Percentiles rank a stretch among this genome's conserved stretches.
phyloP scores from a whole-genome alignment of 306 rosid genomes.

The Quillaja saponaria region DNA sequence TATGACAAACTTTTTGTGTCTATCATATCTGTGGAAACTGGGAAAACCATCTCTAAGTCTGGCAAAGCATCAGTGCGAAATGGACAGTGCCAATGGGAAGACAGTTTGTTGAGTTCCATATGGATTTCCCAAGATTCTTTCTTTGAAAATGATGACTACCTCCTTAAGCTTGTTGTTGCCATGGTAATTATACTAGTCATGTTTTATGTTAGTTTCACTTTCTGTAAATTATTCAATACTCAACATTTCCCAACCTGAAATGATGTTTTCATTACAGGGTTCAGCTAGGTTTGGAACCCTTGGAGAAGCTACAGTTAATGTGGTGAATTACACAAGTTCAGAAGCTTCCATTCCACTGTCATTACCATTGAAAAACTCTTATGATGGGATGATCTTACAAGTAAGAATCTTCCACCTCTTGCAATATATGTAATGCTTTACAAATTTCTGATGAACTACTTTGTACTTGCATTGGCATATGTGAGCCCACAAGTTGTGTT shows the following conservation, averaged over 20 bases:
- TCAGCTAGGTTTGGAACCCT: slow-evolving; percentile 56
- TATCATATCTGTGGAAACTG: slow-evolving; percentile 45
- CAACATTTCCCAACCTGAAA: background rate
- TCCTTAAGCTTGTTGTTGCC: slow-evolving; percentile 56
- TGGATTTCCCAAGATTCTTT: slow-evolving; percentile 42
- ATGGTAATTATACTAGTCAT: slow-evolving; percentile 34
- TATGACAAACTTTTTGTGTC: slow-evolving; percentile 70
- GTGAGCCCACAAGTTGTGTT: too few species aligned
- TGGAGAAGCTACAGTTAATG: slow-evolving; percentile 54
- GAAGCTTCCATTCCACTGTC: slow-evolving; percentile 45
- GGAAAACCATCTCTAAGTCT: slow-evolving; percentile 48
- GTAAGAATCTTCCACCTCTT: too few species aligned
- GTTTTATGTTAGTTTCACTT: slow-evolving; percentile 14
- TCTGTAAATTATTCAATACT: background rate
- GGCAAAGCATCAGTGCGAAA: slow-evolving; percentile 45
- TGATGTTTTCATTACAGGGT: slow-evolving; percentile 38
- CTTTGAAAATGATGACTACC: slow-evolving; percentile 44
- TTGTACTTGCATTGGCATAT: too few species aligned
- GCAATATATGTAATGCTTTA: too few species aligned
- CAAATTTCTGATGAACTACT: too few species aligned
- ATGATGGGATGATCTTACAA: slow-evolving; percentile 51
- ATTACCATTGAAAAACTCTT: slow-evolving; percentile 51
- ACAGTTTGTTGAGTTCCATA: slow-evolving; percentile 46
- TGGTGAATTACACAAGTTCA: slow-evolving; percentile 50
- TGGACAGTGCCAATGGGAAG: slow-evolving; percentile 66